Conservation (phyloP, 495 filamentous ascomycete species). For the Podospora tetraspora region DNA sequence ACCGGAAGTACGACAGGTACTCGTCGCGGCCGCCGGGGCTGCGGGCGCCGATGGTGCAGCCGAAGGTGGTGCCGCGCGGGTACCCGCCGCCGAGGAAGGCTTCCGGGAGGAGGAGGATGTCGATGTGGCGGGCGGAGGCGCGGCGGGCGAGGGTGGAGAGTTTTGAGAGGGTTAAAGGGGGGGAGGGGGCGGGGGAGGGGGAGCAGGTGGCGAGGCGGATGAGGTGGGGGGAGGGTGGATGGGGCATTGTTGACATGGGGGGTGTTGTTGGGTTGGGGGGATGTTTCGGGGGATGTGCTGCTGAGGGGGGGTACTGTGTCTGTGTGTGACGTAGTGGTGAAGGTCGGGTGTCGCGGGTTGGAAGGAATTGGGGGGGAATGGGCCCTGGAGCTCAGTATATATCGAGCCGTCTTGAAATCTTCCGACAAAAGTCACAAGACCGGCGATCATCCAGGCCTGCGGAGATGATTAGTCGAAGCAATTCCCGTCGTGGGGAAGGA, state of each 20-base stretch:
- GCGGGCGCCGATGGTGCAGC: conserved; percentile 65
- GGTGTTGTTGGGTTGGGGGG: neutral
- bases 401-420: neutral
- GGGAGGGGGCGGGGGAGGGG: conserved; percentile 61
- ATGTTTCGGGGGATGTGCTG: neutral
- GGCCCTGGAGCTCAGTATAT: neutral
- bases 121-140: conserved; percentile 51
- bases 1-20: conserved; percentile 73
- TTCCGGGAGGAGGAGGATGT: conserved; percentile 86
- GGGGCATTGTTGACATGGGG: neutral
- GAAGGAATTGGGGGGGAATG: neutral
- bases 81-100: conserved; percentile 93
- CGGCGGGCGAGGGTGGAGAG: conserved; percentile 51
- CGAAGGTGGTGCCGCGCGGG: conserved; percentile 77
- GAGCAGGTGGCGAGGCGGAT: conserved; percentile 76
- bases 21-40: conserved; percentile 69
- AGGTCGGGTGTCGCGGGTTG: neutral
- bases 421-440: neutral
- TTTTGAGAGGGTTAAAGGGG: conserved; percentile 58
- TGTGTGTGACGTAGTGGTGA: neutral
- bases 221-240: neutral
- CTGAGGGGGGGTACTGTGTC: neutral
- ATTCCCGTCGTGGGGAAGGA: neutral
- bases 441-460: neutral
- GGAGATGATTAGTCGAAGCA: neutral